Conservation (phyloP, 2,329 filamentous ascomycete genomes). For the Fusarium hainanense region DNA sequence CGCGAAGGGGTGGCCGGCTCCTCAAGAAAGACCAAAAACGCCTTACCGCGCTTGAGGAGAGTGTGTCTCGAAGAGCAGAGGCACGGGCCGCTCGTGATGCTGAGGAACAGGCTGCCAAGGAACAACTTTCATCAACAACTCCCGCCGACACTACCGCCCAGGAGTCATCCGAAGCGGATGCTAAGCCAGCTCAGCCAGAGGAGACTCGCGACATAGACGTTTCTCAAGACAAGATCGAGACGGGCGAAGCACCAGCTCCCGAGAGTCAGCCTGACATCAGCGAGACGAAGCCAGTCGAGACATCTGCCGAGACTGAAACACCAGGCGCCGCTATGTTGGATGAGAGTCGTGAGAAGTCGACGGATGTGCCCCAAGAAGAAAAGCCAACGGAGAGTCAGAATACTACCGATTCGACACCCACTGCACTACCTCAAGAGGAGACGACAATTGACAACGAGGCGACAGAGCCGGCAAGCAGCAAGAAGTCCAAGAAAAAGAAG, state of each 20-base stretch:
- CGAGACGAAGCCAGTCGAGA: not conserved
- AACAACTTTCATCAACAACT: slow-evolving; percentile 13
- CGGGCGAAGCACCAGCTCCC: not conserved
- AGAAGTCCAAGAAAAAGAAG: slow-evolving; percentile 48
- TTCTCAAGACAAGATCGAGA: not conserved
- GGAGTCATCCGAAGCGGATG: not conserved
- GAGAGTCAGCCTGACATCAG: not conserved
- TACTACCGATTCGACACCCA: not conserved
- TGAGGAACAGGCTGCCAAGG: slow-evolving; percentile 27
- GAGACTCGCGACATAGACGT: not conserved
- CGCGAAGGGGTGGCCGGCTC: slow-evolving; percentile 36
- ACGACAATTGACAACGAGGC: slow-evolving; percentile 31
- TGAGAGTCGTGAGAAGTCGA: not conserved
- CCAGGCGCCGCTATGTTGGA: not conserved
- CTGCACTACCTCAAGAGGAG: slow-evolving; percentile 9
- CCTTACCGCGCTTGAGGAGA: slow-evolving; percentile 35
- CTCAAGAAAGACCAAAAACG: slow-evolving; percentile 39
- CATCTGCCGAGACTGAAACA: not conserved
- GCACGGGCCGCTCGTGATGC: slow-evolving; percentile 46
- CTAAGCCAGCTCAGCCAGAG: not conserved
- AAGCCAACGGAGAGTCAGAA: not conserved
- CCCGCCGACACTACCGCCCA: not conserved
- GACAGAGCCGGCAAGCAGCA: slow-evolving; percentile 25
- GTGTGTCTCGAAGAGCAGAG: slow-evolving; percentile 38
- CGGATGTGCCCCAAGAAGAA: not conserved